Conservation (phyloP, 495 filamentous ascomycete genomes). For the Astrocystis sublimbata region DNA sequence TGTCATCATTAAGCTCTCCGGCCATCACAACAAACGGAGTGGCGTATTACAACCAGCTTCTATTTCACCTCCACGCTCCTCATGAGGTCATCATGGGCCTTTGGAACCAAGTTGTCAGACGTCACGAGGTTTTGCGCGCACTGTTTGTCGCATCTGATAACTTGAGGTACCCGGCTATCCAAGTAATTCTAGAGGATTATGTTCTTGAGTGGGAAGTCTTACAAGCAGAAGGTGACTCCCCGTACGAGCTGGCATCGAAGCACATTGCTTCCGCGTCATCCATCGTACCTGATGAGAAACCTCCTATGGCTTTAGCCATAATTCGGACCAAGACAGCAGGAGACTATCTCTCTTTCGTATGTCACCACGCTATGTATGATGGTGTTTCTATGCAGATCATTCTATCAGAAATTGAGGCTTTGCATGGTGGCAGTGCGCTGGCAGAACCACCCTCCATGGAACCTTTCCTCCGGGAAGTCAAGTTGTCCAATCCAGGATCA, state of each 20-base stretch:
- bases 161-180: conserved; percentile 53
- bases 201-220: conserved; percentile 35
- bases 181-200: conserved; percentile 53
- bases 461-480: conserved; percentile 35
- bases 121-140: conserved; percentile 67
- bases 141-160: conserved; percentile 59
- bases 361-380: conserved; percentile 82
- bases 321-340: conserved; percentile 22
- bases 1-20: conserved; percentile 34
- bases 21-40: conserved; percentile 21
- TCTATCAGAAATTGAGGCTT: conserved; percentile 62
- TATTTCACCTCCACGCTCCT: conserved; percentile 37
- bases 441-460: conserved; percentile 47
- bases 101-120: conserved; percentile 52
- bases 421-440: conserved; percentile 47
- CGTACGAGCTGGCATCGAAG: conserved; percentile 26
- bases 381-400: conserved; percentile 67
- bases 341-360: conserved; percentile 58
- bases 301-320: conserved; percentile 39
- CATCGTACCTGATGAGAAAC: conserved; percentile 33
- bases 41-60: conserved; percentile 47
- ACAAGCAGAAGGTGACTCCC: conserved; percentile 8
- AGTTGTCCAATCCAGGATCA: conserved; percentile 31
- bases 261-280: conserved; percentile 33
- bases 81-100: conserved; percentile 32